Base-by-base conservation (phyloP, 2,329 filamentous ascomycete genomes). In the Aureobasidium subglaciale region DNA sequence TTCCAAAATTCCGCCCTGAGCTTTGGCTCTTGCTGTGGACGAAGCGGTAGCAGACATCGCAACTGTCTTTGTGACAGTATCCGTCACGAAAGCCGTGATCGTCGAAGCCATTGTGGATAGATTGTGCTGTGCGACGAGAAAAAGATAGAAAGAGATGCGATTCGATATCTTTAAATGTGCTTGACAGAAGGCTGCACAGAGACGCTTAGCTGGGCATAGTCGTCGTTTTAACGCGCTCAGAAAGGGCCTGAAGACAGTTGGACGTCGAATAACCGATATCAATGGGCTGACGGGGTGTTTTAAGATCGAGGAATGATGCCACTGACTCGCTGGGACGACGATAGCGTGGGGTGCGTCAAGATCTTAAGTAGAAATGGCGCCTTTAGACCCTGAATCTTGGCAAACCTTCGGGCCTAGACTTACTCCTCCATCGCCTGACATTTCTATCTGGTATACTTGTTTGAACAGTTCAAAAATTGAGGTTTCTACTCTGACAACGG, bases 1-100 rank as follows among this genome's bases (percentile, higher is more conserved):
- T 61, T 90, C 86, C 40, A 92, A 74, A 58, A 92, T 80, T 60
- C 88, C 88, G 50, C 78, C 83, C 67, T 87, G 84, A 6, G 78
- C 74, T 45, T 76, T 65, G 55, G 71, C 75, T 61, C 73, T 66
- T 45, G 59, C 58, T 9, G 64, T 70, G 40, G 57, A 60, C 3
- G 63, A 57, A 18, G 64, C 57, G 13, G 61, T 50, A n/a, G 63
- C 59, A 7, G 62, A 60, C 34, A 49, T 20, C 9, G 63, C 58
- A n/a, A 60, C 55, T 15, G 63, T 63, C 41, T 58, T 60, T 4
- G 63, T 65, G 54, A 63, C 56, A 9, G 58, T 56, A 27, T 55
- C 42, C 13, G 64, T 63, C 29, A 64, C 57, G 5, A 58, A 50
- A 27, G 50, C 50, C 8, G 63, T 63, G 35, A 62, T 43, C 4